Base-by-base conservation (phyloP, 805 yeast genomes). In the Metschnikowia shivogae region DNA sequence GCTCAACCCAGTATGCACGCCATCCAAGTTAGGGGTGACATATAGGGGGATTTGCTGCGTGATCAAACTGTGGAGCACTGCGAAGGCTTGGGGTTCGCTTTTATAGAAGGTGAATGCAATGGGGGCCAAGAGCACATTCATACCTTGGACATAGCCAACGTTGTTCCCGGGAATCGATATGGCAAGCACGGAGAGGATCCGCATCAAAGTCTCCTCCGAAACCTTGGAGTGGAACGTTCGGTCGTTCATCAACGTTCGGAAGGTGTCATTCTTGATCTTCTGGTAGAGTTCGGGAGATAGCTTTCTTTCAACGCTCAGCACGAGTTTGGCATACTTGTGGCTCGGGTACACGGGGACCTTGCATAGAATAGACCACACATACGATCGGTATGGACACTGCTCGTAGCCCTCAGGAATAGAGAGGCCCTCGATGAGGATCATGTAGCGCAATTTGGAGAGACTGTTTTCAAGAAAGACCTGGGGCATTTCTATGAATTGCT, bases 111-210 rank as follows among this genome's bases (percentile, higher is more conserved):
- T 74, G 59, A 79, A 89, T 13, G 89, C 76, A 44, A 89, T 77
- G 1, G 97, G 96, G 0, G 96, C 97, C 20, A 85, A 75, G 19
- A 89, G 62, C 0, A 89, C 89, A 60, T 89, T 89, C 84, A 90
- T 80, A 2, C 97, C 97, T 60, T 89, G 97, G n/a, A 89, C 96
- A 58, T 88, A 88, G 0, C 76, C 76, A 5, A 61, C 67, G 34
- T 58, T 59, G 42, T 55, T 56, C n/a, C 55, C 54, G 37, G 59
- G 46, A 9, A 60, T 47, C 14, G 75, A 63, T 61, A 80, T 64
- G 3, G 95, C 95, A 58, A 80, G 77, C n/a, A 86, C 81, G 28
- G 86, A 84, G 22, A 89, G 70, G 3, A 89, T 67, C 36, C 97
- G 65, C 8, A 84, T 74, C 35, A 89, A 64, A 1, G 86, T 66